Conservation (phyloP, 208 protist genomes). For the Trichomonas tenax region DNA sequence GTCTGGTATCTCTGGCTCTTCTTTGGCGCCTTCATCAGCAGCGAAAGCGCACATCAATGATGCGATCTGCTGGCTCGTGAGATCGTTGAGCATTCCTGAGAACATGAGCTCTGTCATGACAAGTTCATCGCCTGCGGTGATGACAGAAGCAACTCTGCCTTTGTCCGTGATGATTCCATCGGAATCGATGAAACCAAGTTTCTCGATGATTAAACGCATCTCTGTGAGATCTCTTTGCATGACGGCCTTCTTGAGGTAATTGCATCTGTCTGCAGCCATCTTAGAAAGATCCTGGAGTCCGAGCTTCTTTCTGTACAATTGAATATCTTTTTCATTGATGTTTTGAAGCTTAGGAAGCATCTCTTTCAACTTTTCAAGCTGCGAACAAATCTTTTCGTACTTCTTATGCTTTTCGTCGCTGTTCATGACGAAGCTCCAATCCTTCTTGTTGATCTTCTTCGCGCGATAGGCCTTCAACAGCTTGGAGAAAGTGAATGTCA, state of each 20-base stretch:
- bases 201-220: background rate
- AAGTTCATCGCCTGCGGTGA: slow-evolving; percentile 91
- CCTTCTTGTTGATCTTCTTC: background rate
- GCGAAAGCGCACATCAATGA: slow-evolving; percentile 20
- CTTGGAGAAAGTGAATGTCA: background rate
- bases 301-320: background rate
- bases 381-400: background rate
- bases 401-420: background rate
- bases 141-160: slow-evolving; percentile 86
- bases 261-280: background rate
- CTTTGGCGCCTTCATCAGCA: background rate
- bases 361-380: background rate
- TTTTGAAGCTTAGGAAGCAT: background rate
- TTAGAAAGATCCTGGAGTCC: background rate
- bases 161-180: background rate
- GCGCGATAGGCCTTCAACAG: background rate
- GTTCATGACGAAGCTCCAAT: background rate
- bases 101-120: slow-evolving; percentile 94
- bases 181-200: background rate
- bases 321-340: background rate
- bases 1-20: background rate
- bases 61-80: slow-evolving; percentile 29
- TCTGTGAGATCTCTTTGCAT: background rate
- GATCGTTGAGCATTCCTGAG: slow-evolving; percentile 83
- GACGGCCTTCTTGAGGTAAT: background rate